These are phyloP conservation scores for Spinellus fusiger DNA, from an alignment of 192 early-diverging fungal genomes.

Conservation along the genomic window DNA sequence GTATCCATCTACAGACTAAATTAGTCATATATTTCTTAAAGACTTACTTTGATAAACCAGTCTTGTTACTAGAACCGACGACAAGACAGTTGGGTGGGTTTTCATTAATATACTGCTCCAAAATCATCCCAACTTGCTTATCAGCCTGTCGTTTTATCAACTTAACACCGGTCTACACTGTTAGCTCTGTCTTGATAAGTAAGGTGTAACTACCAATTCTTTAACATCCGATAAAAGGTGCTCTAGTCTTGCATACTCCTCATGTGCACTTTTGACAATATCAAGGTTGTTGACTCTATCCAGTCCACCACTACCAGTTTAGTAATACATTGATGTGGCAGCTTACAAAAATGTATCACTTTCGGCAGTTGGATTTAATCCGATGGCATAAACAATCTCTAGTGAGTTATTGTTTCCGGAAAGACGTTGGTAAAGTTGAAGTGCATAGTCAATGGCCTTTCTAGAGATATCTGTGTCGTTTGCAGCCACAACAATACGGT, in stretches of 20 bases:
- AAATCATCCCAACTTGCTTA: neutral
- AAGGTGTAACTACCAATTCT: neutral
- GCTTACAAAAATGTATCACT: neutral
- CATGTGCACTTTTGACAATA: slow-evolving; percentile 4
- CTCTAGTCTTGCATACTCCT: neutral
- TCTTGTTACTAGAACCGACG: slow-evolving; percentile 4
- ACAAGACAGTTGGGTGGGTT: neutral
- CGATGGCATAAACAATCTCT: neutral
- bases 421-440: neutral
- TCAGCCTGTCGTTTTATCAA: neutral
- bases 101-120: neutral
- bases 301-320: neutral
- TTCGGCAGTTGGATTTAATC: neutral
- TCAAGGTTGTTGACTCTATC: slow-evolving; percentile 6
- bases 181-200: neutral
- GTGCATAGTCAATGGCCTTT: neutral
- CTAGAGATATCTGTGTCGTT: neutral
- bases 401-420: neutral
- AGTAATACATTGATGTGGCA: neutral
- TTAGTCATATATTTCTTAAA: neutral
- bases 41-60: slow-evolving; percentile 1
- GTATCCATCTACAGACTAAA: neutral
- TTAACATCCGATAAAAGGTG: neutral
- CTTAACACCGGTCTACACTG: neutral
- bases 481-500: slow-evolving; percentile 1